Base-by-base conservation (phyloP, 2,329 filamentous ascomycete genomes). In the Scytalidium lignicola region DNA sequence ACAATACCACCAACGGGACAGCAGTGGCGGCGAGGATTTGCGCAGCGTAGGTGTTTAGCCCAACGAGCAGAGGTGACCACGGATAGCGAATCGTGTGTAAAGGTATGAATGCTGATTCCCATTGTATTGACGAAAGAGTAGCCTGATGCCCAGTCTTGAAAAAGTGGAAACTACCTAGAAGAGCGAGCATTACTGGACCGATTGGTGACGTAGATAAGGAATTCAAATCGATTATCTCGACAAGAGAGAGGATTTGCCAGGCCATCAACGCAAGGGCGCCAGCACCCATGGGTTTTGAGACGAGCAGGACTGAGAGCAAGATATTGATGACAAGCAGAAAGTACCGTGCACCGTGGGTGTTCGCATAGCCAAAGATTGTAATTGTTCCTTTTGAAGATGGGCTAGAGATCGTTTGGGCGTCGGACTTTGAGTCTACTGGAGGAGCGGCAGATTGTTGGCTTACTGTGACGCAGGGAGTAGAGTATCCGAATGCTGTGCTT, bases 61-160 rank as follows among this genome's bases (percentile, higher is more conserved):
- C 71, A 29, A 99, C 82, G 20, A 93, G 74, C 2, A 97, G 64
- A 0, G 91, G 91, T 0, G 83, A 87, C 88, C 88, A 96, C 1
- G 93, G 93, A 69, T 99, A 96, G 50, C 81, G 80, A 55, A 99
- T 81, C 5, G 80, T 82, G 51, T 85, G 82, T 7, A 97, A 77
- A 0, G 92, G 88, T 57, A 99, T 88, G 70, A 99, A 99, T 2
- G 90, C 92, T 18, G 82, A 81, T 70, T 99, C 93, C 93, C 93
- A 99, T 64, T 99, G 93, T 62, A 99, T 92, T 56, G 83, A 88
- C 58, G 85, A 80, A 20, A 96, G 78, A 0, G 84, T 86, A 12
- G 92, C 92, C 69, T 97, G 92, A 68, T 99, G 93, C 53, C 93
- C 93, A 0, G 93, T 99, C 65, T 95, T 96, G 81, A 99, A 99